Evolutionary conservation across 1,139 yeast species (phyloP).

Genomic region (Hansenula sp.): DNA sequence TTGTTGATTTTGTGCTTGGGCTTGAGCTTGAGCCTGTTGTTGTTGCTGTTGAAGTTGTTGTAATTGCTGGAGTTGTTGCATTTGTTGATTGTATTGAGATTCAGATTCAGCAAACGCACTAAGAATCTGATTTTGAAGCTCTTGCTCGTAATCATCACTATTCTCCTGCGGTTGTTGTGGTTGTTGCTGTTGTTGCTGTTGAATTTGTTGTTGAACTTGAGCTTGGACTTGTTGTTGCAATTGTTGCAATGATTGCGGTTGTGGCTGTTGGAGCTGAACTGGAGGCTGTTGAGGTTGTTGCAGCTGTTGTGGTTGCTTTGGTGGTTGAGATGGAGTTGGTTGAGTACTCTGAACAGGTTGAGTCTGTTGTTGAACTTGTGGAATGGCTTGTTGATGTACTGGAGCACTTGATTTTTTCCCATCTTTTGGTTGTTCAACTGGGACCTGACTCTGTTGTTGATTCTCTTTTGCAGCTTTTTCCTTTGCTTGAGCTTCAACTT

Average conservation of each 20-base stretch:
- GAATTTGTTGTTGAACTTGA: neutral
- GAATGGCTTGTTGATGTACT: neutral
- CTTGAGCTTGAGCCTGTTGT: conserved; percentile 3
- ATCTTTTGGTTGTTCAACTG: neutral
- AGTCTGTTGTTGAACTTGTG: neutral
- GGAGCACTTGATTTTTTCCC: neutral
- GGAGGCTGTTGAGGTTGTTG: neutral
- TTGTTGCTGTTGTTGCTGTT: neutral
- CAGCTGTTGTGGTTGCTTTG: neutral
- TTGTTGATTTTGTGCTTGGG: conserved; percentile 3
- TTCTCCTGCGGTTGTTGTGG: neutral
- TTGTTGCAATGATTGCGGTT: neutral
- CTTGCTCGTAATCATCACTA: conserved; percentile 14
- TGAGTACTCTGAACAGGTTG: neutral
- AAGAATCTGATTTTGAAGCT: conserved; percentile 20
- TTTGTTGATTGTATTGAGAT: conserved; percentile 2
- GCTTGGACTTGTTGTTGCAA: neutral
- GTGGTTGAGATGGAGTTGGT: neutral
- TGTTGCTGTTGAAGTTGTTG: conserved; percentile 1
- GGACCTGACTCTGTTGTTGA: neutral
- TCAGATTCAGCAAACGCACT: conserved; percentile 9
- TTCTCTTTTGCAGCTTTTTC: neutral
- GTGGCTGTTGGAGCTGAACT: neutral
- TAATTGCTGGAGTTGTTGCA: conserved; percentile 1
- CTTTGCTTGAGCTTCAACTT: conserved; percentile 2